Evolutionary conservation across 2,329 filamentous ascomycete species (phyloP).

Genomic region (Cephalotrichum gorgonifer): DNA sequence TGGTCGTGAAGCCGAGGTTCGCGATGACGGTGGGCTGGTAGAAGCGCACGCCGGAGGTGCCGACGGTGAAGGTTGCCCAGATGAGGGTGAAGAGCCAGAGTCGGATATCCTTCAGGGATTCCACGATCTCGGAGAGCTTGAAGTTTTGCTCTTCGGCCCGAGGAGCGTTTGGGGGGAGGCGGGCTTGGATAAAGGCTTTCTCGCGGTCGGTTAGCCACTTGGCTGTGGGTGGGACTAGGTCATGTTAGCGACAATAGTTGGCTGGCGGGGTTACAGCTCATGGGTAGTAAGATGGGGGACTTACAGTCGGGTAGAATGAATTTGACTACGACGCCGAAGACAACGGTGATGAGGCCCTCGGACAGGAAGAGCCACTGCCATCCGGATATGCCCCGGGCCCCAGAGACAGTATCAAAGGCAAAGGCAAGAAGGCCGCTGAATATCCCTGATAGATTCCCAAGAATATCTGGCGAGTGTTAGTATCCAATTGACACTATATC

Average conservation of each 20-base stretch:
- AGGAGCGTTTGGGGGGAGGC: conserved; percentile 32
- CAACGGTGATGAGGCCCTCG: conserved; percentile 35
- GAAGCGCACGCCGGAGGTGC: conserved; percentile 28
- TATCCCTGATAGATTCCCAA: conserved; percentile 28
- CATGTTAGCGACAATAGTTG: conserved; percentile 26
- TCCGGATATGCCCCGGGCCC: conserved; percentile 21
- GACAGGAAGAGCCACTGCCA: conserved; percentile 27
- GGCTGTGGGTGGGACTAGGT: conserved; percentile 29
- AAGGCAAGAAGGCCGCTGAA: conserved; percentile 32
- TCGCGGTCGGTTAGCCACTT: conserved; percentile 33
- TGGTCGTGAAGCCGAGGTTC: conserved; percentile 26
- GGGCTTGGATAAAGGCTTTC: conserved; percentile 35
- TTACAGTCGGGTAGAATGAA: conserved; percentile 43
- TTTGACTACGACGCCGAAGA: conserved; percentile 35
- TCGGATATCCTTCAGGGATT: conserved; percentile 25
- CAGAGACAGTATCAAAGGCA: conserved; percentile 27
- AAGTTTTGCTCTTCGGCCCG: conserved; percentile 29
- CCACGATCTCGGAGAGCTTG: conserved; percentile 7
- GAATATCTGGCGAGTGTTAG: conserved; percentile 9
- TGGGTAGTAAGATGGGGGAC: conserved; percentile 5
- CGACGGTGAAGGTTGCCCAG: conserved; percentile 32
- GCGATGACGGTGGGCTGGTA: conserved; percentile 32
- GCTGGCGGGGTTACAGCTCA: conserved; percentile 19
- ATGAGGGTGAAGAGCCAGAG: conserved; percentile 35
- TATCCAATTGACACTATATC: background rate